These are phyloP conservation scores for Epithele typhae DNA, from an alignment of 768 basidiomycete species.

Conservation along the genomic window DNA sequence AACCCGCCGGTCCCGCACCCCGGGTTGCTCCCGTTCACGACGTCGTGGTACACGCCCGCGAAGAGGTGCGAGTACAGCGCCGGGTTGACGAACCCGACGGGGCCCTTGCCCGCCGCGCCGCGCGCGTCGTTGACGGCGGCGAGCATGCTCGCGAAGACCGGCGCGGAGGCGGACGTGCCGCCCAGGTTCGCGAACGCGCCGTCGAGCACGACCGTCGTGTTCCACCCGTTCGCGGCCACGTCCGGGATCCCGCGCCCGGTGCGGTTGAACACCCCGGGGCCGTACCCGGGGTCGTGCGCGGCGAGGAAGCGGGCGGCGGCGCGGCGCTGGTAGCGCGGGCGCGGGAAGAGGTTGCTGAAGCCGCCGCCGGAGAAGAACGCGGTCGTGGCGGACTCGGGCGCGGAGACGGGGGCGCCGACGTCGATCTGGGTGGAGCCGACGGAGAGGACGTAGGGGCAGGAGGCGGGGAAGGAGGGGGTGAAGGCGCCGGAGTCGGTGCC, in stretches of 20 bases:
- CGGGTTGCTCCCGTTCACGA: constrained; percentile 30
- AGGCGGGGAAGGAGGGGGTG: constrained; percentile 39
- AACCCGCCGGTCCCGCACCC: constrained; percentile 36
- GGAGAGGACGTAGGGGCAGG: constrained; percentile 38
- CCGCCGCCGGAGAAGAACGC: constrained; percentile 31
- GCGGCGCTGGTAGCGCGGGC: constrained; percentile 31
- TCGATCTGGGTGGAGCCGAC: constrained; percentile 36
- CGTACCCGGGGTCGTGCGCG: constrained; percentile 18
- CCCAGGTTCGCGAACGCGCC: constrained; percentile 2
- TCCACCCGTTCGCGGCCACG: constrained; percentile 30
- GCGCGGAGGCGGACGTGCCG: constrained; percentile 58
- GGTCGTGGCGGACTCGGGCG: constrained; percentile 30
- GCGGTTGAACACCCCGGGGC: constrained; percentile 14
- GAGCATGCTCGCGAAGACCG: constrained; percentile 57
- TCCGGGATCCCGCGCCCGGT: constrained; percentile 28
- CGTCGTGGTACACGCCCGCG: constrained; percentile 27
- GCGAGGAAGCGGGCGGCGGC: constrained; percentile 27
- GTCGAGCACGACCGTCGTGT: constrained; percentile 3
- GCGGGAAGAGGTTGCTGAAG: constrained; percentile 36
- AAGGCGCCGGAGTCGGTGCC: constrained; percentile 26
- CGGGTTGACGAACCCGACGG: constrained; percentile 32
- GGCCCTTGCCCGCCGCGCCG: constrained; percentile 20
- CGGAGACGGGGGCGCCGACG: constrained; percentile 22
- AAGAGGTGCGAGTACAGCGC: constrained; percentile 19
- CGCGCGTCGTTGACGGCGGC: constrained; percentile 43